Conservation (phyloP, 1,284 basidiomycete species). For the Apiotrichum sp. region DNA sequence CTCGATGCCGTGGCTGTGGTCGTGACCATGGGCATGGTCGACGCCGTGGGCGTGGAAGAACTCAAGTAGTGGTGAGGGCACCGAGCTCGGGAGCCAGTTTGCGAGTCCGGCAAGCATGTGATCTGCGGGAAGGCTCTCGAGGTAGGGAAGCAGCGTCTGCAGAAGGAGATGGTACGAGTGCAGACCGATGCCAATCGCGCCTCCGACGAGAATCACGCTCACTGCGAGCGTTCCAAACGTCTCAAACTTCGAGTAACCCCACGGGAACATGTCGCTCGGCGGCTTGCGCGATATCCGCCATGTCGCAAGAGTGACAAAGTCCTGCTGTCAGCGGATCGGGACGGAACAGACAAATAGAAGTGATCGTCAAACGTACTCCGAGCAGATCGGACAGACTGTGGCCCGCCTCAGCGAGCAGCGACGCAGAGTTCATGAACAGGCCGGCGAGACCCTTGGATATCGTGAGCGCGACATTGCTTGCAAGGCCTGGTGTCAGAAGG, state of each 20-base stretch:
- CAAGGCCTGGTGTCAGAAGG: conserved; percentile 55
- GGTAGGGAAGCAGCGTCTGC: conserved; percentile 46
- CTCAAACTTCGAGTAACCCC: conserved; percentile 82
- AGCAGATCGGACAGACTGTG: conserved; percentile 76
- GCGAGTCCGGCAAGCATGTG: conserved; percentile 33
- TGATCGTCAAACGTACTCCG: conserved; percentile 25
- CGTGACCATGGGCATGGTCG: conserved; percentile 42
- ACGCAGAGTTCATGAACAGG: conserved; percentile 77
- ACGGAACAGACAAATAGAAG: no score
- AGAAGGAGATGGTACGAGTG: conserved; percentile 67
- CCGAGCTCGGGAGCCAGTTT: conserved; percentile 35
- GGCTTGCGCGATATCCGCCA: conserved; percentile 80
- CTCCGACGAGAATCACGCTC: conserved; percentile 71
- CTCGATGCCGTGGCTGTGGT: conserved; percentile 4
- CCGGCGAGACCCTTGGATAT: conserved; percentile 76
- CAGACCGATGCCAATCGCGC: conserved; percentile 85
- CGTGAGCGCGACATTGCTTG: conserved; percentile 76
- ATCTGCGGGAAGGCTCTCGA: conserved; percentile 44
- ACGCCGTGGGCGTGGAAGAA: conserved; percentile 51
- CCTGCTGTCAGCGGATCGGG: conserved; percentile 37
- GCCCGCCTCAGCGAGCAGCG: conserved; percentile 87
- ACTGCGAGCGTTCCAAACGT: conserved; percentile 83
- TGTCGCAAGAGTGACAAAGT: conserved; percentile 87
- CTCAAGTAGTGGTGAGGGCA: conserved; percentile 46
- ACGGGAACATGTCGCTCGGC: conserved; percentile 59